A percentile compares a stretch with the other conserved stretches of the same genome.
Evolutionary conservation across 2,329 filamentous ascomycete genomes (phyloP).

Genomic region (Waltergamsia citrina): DNA sequence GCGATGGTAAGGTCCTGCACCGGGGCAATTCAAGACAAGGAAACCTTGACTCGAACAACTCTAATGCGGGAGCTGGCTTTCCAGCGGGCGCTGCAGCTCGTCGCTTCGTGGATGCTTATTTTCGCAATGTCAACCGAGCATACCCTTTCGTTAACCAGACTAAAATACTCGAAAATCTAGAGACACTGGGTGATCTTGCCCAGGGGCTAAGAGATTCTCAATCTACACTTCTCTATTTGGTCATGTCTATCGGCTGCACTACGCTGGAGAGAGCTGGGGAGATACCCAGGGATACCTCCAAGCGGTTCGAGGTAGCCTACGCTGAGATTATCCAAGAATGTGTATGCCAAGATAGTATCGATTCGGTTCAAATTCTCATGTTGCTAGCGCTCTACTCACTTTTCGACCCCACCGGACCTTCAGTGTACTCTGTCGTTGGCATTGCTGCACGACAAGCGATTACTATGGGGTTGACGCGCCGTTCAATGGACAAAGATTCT

Average conservation of each 20-base stretch:
- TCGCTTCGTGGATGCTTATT: conserved; percentile 31
- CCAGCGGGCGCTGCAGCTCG: conserved; percentile 14
- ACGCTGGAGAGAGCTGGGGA: conserved; percentile 32
- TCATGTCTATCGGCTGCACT: conserved; percentile 36
- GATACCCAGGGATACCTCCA: conserved; percentile 19
- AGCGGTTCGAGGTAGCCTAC: conserved; percentile 28
- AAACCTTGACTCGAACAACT: not conserved
- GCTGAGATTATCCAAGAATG: conserved; percentile 30
- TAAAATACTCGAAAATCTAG: conserved; percentile 14
- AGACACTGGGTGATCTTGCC: not conserved
- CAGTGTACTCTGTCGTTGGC: conserved; percentile 28
- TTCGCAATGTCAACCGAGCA: conserved; percentile 32
- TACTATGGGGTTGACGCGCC: conserved; percentile 24
- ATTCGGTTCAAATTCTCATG: conserved; percentile 29
- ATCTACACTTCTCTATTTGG: conserved; percentile 27
- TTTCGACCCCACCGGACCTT: conserved; percentile 28
- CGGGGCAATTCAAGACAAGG: too few relatives aligned
- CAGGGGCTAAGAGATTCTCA: conserved; percentile 14
- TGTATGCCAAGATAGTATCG: conserved; percentile 20
- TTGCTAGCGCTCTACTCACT: conserved; percentile 31
- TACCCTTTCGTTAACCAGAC: conserved; percentile 33
- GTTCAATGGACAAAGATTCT: conserved; percentile 14
- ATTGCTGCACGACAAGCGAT: conserved; percentile 28
- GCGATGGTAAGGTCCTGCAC: too few relatives aligned
- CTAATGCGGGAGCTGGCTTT: not conserved